A percentile compares a stretch with the other conserved stretches of the same genome.
Evolutionary conservation across 768 basidiomycete genomes (phyloP).

Genomic region (Hericium coralloides): DNA sequence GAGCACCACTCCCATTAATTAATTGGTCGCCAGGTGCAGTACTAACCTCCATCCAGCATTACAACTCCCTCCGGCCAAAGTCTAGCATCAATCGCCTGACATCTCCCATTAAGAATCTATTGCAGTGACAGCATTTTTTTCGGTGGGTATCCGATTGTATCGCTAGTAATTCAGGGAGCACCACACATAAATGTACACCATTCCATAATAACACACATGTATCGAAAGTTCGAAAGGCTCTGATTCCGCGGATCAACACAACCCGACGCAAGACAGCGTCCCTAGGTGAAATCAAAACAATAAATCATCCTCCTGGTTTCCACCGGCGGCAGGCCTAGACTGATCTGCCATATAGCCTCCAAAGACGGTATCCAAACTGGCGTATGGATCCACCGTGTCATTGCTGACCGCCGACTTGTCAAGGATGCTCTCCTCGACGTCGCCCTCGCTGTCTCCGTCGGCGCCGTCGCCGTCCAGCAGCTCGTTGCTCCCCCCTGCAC

Average conservation of each 20-base stretch:
- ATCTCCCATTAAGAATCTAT: constrained; percentile 6
- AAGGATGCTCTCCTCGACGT: constrained; percentile 19
- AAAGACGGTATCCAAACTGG: constrained; percentile 70
- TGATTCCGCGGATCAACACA: not conserved
- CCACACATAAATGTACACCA: not conserved
- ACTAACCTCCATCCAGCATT: constrained; percentile 47
- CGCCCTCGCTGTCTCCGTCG: constrained; percentile 14
- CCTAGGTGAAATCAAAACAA: constrained; percentile 39
- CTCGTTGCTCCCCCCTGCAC: constrained; percentile 10
- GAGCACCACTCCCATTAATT: constrained; percentile 18
- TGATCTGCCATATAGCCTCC: constrained; percentile 64
- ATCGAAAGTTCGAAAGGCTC: not conserved
- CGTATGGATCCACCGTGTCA: constrained; percentile 61
- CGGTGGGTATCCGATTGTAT: not conserved
- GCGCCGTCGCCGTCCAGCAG: constrained; percentile 10
- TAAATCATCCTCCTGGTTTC: constrained; percentile 49
- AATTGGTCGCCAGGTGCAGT: not conserved
- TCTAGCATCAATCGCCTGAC: constrained; percentile 11
- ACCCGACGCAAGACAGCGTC: not conserved
- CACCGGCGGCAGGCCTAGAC: constrained; percentile 51
- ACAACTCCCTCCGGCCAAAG: constrained; percentile 74
- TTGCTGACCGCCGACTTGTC: constrained; percentile 9
- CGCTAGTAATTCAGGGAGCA: not conserved
- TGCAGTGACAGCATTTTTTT: not conserved
- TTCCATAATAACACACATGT: not conserved